phyloP scores from a whole-genome alignment of 768 basidiomycete species.

The Lactarius akahatsu region DNA sequence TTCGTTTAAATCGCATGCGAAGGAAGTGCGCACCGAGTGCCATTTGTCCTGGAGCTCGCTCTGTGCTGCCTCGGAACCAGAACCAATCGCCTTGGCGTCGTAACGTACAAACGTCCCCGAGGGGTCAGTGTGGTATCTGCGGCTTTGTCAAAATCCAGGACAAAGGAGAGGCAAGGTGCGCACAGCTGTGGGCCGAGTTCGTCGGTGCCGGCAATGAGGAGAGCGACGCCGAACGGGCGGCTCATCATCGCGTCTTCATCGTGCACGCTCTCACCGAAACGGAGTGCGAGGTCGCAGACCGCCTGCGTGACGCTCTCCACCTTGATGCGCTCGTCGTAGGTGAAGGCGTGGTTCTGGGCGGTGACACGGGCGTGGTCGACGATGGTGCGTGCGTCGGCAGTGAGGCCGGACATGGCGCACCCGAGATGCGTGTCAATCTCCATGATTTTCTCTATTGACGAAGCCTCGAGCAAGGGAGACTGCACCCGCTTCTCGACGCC shows the following conservation, averaged over 20 bases:
- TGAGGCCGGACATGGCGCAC: constrained; percentile 96
- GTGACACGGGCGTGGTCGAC: constrained; percentile 99
- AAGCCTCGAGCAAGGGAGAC: constrained; percentile 91
- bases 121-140: constrained; percentile 95
- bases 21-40: constrained; percentile 66
- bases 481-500: constrained; percentile 99
- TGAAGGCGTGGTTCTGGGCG: constrained; percentile 92
- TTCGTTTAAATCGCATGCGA: background rate
- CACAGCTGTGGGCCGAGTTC: constrained; percentile 95
- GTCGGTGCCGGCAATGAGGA: constrained; percentile 96
- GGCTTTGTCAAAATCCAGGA: background rate
- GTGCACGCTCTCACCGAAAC: constrained; percentile 98
- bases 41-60: constrained; percentile 96
- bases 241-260: constrained; percentile 99
- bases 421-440: constrained; percentile 97
- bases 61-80: constrained; percentile 96
- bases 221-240: constrained; percentile 95
- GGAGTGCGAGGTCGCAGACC: constrained; percentile 92
- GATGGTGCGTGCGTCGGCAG: constrained; percentile 98
- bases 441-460: constrained; percentile 99
- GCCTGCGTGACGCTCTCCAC: constrained; percentile 98
- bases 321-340: constrained; percentile 94
- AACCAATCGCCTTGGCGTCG: constrained; percentile 98
- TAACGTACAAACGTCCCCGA: constrained; percentile 97
- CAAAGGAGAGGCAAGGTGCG: constrained; percentile 34